A percentile compares a stretch with the other conserved stretches of the same genome.
Evolutionary conservation across 2,329 filamentous ascomycete genomes (phyloP).

Genomic region (Tolypocladium sp.): DNA sequence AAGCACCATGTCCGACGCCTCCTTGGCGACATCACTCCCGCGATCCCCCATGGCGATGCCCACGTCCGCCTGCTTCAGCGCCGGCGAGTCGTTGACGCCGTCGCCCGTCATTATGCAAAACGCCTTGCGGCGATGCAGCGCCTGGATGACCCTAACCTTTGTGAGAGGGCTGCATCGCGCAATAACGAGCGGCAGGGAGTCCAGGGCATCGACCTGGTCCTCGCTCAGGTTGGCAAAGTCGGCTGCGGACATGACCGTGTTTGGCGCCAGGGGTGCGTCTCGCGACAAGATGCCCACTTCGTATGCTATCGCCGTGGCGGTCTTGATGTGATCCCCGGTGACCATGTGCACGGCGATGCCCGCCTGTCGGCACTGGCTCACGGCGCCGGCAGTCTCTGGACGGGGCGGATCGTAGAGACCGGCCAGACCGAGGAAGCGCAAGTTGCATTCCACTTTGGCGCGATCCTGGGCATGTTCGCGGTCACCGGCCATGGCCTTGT

Average conservation of each 20-base stretch:
- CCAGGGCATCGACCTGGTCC: slow-evolving; percentile 51
- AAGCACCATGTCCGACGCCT: slow-evolving; percentile 80
- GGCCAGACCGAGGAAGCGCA: slow-evolving; percentile 60
- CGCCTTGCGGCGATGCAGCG: slow-evolving; percentile 56
- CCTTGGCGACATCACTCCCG: slow-evolving; percentile 66
- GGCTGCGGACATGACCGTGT: slow-evolving; percentile 50
- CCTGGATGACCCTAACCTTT: slow-evolving; percentile 68
- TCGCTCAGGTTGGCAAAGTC: slow-evolving; percentile 56
- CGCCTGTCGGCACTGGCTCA: slow-evolving; percentile 48
- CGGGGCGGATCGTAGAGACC: slow-evolving; percentile 67
- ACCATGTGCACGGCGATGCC: slow-evolving; percentile 62
- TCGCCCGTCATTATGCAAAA: slow-evolving; percentile 71
- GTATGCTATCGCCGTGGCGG: slow-evolving; percentile 55
- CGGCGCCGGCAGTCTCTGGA: slow-evolving; percentile 53
- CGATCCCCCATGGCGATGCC: slow-evolving; percentile 67
- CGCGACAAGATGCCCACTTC: slow-evolving; percentile 52
- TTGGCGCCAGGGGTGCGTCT: slow-evolving; percentile 24
- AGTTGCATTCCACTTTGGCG: slow-evolving; percentile 41
- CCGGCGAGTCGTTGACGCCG: slow-evolving; percentile 67
- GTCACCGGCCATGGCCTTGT: slow-evolving; percentile 30
- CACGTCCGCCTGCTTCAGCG: slow-evolving; percentile 63
- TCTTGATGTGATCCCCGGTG: slow-evolving; percentile 60
- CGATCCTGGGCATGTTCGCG: slow-evolving; percentile 36
- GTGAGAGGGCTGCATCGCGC: slow-evolving; percentile 62
- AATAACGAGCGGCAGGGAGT: slow-evolving; percentile 55